These are phyloP conservation scores for Thermothielavioides terrestris DNA, from an alignment of 495 filamentous ascomycete genomes.

Conservation along the genomic window DNA sequence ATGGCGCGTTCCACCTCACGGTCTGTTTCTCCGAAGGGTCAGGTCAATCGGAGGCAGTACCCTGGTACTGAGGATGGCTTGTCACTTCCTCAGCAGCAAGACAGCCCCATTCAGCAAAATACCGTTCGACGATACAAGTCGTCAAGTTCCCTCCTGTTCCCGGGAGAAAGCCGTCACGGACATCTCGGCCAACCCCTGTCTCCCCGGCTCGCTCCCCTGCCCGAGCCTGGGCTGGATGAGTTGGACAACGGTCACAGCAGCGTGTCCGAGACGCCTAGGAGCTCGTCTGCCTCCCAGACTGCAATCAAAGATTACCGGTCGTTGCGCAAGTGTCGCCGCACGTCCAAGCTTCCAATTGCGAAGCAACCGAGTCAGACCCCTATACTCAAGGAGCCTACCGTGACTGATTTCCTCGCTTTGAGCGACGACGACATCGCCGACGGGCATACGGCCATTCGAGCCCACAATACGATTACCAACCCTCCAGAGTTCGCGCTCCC, in stretches of 20 bases:
- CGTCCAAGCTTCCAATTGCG: constrained; percentile 14
- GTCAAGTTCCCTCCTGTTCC: not conserved
- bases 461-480: constrained; percentile 2
- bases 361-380: constrained; percentile 1
- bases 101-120: constrained; percentile 11
- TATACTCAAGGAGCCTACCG: constrained; percentile 32
- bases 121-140: constrained; percentile 13
- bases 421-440: constrained; percentile 43
- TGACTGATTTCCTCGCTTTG: constrained; percentile 38
- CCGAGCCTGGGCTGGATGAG: not conserved
- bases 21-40: constrained; percentile 18
- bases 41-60: constrained; percentile 7
- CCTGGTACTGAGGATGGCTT: not conserved
- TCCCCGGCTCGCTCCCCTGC: constrained; percentile 17
- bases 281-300: not conserved
- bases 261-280: constrained; percentile 2
- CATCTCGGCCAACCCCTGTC: constrained; percentile 15
- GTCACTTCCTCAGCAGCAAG: not conserved
- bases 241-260: not conserved
- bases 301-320: not conserved
- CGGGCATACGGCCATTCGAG: not conserved
- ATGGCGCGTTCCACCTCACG: constrained; percentile 4
- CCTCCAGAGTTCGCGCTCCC: constrained; percentile 4
- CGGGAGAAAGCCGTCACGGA: not conserved
- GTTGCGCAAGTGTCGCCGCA: constrained; percentile 16